Percentiles rank a stretch among this genome's conserved stretches.
phyloP scores from a whole-genome alignment of 495 filamentous ascomycete species.

The Cercophora scortea region DNA sequence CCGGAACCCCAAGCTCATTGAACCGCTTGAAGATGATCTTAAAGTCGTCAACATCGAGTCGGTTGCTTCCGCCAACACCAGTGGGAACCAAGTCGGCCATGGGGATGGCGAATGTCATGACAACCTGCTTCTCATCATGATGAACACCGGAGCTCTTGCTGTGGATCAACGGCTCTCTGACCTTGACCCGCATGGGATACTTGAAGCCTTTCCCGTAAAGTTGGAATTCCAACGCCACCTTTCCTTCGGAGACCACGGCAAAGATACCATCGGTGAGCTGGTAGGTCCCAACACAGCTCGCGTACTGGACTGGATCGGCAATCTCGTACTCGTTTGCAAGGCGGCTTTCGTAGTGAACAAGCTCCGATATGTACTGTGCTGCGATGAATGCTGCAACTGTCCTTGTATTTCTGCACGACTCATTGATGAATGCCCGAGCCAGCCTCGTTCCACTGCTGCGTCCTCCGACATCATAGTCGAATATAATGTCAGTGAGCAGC shows the following conservation, averaged over 20 bases:
- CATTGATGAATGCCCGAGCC: background rate
- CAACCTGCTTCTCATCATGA: background rate
- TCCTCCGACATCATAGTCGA: background rate
- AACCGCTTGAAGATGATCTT: conserved; percentile 1
- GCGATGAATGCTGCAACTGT: background rate
- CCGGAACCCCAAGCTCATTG: background rate
- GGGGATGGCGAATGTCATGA: conserved; percentile 9
- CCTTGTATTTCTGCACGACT: background rate
- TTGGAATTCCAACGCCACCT: background rate
- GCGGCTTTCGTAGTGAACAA: background rate
- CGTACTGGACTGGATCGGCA: background rate
- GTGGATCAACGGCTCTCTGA: background rate
- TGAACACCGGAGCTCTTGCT: no score
- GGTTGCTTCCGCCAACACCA: conserved; percentile 9
- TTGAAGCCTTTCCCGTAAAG: background rate
- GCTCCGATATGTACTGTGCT: background rate
- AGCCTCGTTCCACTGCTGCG: background rate
- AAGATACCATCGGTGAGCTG: background rate
- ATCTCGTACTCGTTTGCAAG: background rate
- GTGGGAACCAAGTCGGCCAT: conserved; percentile 5
- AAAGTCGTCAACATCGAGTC: conserved; percentile 1
- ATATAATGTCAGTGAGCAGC: conserved; percentile 4
- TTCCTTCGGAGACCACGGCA: background rate
- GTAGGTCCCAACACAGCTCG: background rate
- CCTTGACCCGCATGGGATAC: conserved; percentile 7